These are phyloP conservation scores for Neofusicoccum cordaticola DNA, from an alignment of 2,329 filamentous ascomycete species.

Conservation along the genomic window DNA sequence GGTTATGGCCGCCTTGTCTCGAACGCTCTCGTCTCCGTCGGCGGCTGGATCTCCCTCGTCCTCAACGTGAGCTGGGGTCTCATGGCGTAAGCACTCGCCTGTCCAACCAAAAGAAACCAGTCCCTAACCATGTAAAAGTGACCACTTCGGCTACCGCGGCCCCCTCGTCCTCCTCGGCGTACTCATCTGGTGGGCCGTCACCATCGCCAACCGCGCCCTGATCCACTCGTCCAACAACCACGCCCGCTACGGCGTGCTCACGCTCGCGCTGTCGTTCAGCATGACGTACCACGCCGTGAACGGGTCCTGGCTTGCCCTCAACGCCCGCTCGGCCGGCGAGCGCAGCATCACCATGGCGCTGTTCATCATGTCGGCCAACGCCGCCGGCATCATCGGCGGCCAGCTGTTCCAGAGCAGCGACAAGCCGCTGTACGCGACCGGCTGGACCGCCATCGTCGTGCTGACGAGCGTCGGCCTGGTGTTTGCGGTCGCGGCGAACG, in stretches of 20 bases:
- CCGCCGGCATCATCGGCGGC: conserved; percentile 22
- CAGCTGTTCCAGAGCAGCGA: conserved; percentile 23
- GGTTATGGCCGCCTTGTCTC: conserved; percentile 28
- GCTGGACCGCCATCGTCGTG: conserved; percentile 21
- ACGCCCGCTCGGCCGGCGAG: conserved; percentile 21
- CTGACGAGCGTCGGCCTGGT: conserved; percentile 16
- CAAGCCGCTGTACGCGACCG: conserved; percentile 19
- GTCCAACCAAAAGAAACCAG: too few relatives aligned
- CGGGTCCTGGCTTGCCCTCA: conserved; percentile 24
- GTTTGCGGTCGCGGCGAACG: conserved; percentile 15
- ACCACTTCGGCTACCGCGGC: conserved; percentile 11
- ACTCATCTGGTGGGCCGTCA: conserved; percentile 17
- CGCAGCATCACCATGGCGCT: conserved; percentile 23
- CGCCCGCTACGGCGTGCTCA: conserved; percentile 17
- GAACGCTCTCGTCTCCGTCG: conserved; percentile 34
- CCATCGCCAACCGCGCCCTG: conserved; percentile 14
- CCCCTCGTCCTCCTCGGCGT: conserved; percentile 16
- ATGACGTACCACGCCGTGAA: conserved; percentile 20
- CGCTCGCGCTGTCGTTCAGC: conserved; percentile 12
- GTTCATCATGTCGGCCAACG: conserved; percentile 24
- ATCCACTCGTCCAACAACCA: background rate
- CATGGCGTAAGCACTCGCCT: background rate
- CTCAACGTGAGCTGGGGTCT: conserved; percentile 18
- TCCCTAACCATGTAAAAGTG: background rate
- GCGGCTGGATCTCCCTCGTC: conserved; percentile 29